Evolutionary conservation across 2,329 filamentous ascomycete genomes (phyloP).

Genomic region (Pseudocercospora crystallina): DNA sequence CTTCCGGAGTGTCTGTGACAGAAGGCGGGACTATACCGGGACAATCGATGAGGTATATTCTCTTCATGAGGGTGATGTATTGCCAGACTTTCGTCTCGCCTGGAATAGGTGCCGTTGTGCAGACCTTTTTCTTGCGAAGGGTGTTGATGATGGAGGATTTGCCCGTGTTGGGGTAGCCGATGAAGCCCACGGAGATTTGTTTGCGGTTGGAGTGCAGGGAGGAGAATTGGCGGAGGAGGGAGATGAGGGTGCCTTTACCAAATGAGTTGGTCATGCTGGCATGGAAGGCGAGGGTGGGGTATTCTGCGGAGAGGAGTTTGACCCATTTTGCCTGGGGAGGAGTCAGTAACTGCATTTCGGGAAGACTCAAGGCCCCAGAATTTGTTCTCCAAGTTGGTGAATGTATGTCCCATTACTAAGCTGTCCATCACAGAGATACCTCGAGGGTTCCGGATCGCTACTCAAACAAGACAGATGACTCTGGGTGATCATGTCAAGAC

Average conservation of each 20-base stretch:
- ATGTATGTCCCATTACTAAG: conserved; percentile 99
- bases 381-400: conserved; percentile 19
- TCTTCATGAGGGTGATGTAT: conserved; percentile 92
- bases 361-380: neutral
- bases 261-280: conserved; percentile 94
- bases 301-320: conserved; percentile 79
- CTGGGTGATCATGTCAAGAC: conserved; percentile 83
- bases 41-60: conserved; percentile 93
- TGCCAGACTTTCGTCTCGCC: conserved; percentile 99
- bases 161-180: conserved; percentile 89
- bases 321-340: conserved; percentile 83
- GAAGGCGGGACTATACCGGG: conserved; percentile 94
- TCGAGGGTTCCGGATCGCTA: conserved; percentile 79
- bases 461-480: conserved; percentile 82
- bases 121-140: conserved; percentile 88
- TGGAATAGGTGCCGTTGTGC: conserved; percentile 88
- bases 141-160: conserved; percentile 99
- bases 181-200: conserved; percentile 88
- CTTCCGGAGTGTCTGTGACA: conserved; percentile 76
- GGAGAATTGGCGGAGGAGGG: conserved; percentile 88
- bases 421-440: conserved; percentile 71
- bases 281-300: conserved; percentile 92
- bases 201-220: conserved; percentile 85
- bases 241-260: conserved; percentile 91
- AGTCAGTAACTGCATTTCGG: conserved; percentile 19